phyloP scores from a whole-genome alignment of 2,329 filamentous ascomycete genomes.

The Curvularia hawaiiensis region DNA sequence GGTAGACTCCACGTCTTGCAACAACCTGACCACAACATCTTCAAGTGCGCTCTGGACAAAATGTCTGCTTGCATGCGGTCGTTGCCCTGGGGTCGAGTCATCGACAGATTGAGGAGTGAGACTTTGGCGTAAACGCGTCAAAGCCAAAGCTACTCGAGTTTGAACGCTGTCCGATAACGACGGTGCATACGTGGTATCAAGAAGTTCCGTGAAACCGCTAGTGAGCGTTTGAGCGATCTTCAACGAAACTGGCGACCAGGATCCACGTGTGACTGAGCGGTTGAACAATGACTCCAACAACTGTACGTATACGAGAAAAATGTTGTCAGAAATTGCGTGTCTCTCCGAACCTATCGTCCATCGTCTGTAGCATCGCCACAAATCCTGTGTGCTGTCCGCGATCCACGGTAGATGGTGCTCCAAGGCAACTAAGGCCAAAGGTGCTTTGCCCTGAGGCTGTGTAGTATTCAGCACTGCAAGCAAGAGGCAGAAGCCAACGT shows the following conservation, averaged over 20 bases:
- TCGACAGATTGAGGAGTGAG: conserved; percentile 6
- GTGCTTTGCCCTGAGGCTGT: neutral
- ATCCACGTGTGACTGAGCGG: conserved; percentile 2
- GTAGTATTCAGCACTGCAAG: conserved; percentile 20
- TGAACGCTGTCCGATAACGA: conserved; percentile 31
- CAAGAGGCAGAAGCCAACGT: conserved; percentile 36
- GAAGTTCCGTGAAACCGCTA: conserved; percentile 24
- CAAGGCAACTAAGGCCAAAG: conserved; percentile 6
- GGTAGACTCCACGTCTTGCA: conserved; percentile 26
- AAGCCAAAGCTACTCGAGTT: conserved; percentile 28
- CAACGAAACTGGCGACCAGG: conserved; percentile 18
- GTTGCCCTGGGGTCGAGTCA: neutral
- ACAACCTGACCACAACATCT: conserved; percentile 24
- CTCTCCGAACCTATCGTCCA: conserved; percentile 24
- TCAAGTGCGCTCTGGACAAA: conserved; percentile 24
- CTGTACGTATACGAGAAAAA: conserved; percentile 30
- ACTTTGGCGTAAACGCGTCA: conserved; percentile 26
- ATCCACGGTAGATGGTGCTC: conserved; percentile 34
- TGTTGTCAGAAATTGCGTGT: conserved; percentile 25
- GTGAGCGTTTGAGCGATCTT: conserved; percentile 31
- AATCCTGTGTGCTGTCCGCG: conserved; percentile 27
- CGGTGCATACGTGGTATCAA: conserved; percentile 21
- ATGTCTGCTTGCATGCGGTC: conserved; percentile 7
- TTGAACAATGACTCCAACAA: conserved; percentile 26
- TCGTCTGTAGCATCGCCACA: conserved; percentile 35